phyloP scores from a whole-genome alignment of 2,329 filamentous ascomycete species.

The Ambrosiella cleistominuta region DNA sequence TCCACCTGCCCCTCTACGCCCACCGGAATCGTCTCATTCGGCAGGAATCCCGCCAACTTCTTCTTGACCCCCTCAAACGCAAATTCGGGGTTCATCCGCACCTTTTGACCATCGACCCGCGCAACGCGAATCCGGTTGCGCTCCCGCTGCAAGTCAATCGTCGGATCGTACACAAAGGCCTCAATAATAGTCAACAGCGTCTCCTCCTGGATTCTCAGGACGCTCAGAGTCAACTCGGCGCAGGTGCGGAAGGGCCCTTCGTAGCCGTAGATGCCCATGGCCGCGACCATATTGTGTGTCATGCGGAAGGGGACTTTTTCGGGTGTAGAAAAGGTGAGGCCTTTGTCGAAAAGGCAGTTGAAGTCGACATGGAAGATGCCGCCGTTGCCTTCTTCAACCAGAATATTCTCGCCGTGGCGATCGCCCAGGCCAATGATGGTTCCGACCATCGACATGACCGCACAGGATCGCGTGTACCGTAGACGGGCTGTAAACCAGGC shows the following conservation, averaged over 20 bases:
- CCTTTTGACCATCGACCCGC: not conserved
- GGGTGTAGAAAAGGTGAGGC: conserved; percentile 82
- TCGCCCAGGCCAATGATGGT: conserved; percentile 88
- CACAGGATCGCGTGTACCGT: conserved; percentile 79
- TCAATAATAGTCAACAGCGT: conserved; percentile 95
- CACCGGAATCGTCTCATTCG: conserved; percentile 77
- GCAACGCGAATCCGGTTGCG: conserved; percentile 36
- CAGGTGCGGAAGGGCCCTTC: conserved; percentile 86
- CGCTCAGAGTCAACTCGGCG: conserved; percentile 69
- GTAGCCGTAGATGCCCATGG: conserved; percentile 87
- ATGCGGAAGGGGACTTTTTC: conserved; percentile 91
- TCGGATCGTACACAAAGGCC: conserved; percentile 92
- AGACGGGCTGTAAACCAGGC: conserved; percentile 82
- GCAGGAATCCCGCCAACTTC: conserved; percentile 70
- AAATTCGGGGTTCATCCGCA: conserved; percentile 40
- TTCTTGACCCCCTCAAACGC: conserved; percentile 78
- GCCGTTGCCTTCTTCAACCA: conserved; percentile 84
- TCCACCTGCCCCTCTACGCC: conserved; percentile 97
- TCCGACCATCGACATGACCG: conserved; percentile 99
- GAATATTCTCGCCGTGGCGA: conserved; percentile 90
- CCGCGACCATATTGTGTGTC: conserved; percentile 96
- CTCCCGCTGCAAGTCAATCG: conserved; percentile 68
- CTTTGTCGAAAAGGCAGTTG: conserved; percentile 98
- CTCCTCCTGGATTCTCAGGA: conserved; percentile 82
- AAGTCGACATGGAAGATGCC: conserved; percentile 97